Evolutionary conservation across 352 stramenopile species (phyloP).

Genomic region (Peronospora farinosa): DNA sequence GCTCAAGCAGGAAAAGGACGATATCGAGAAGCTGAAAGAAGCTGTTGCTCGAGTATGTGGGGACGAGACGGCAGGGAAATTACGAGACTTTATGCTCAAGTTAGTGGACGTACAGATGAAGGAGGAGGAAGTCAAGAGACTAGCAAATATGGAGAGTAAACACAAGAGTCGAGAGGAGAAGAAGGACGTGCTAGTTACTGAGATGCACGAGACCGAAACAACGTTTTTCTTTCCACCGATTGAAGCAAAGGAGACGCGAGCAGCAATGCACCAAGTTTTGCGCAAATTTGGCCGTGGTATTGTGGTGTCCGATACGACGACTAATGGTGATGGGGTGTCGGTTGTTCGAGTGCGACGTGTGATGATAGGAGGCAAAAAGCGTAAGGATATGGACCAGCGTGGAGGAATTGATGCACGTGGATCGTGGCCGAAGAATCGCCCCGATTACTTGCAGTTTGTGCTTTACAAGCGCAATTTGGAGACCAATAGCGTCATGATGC

Average conservation of each 20-base stretch:
- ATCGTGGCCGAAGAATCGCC: slow-evolving; percentile 58
- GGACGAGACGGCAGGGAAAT: slow-evolving; percentile 27
- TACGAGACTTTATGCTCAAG: slow-evolving; percentile 42
- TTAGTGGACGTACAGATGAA: slow-evolving; percentile 34
- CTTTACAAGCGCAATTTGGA: slow-evolving; percentile 97
- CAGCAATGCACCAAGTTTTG: slow-evolving; percentile 79
- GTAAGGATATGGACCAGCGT: slow-evolving; percentile 71
- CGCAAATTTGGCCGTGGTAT: slow-evolving; percentile 56
- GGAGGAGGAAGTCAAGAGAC: slow-evolving; percentile 21
- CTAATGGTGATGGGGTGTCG: slow-evolving; percentile 52
- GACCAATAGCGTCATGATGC: slow-evolving; percentile 82
- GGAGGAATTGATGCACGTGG: slow-evolving; percentile 19
- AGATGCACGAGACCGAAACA: slow-evolving; percentile 20
- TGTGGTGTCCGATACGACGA: slow-evolving; percentile 82
- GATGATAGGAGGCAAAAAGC: slow-evolving; percentile 79
- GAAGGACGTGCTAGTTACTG: slow-evolving; percentile 1
- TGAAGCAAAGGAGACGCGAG: slow-evolving; percentile 78
- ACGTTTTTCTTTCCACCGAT: slow-evolving; percentile 72
- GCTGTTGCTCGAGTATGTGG: slow-evolving; percentile 45
- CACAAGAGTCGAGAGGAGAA: slow-evolving; percentile 13
- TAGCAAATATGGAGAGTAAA: slow-evolving; percentile 17
- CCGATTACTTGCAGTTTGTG: slow-evolving; percentile 91
- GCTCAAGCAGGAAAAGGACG: slow-evolving; percentile 31
- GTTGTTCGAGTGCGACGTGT: slow-evolving; percentile 78
- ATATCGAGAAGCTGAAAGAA: slow-evolving; percentile 39